Evolutionary conservation across 306 rosid species (phyloP).

Genomic region (Lagenaria siceraria): DNA sequence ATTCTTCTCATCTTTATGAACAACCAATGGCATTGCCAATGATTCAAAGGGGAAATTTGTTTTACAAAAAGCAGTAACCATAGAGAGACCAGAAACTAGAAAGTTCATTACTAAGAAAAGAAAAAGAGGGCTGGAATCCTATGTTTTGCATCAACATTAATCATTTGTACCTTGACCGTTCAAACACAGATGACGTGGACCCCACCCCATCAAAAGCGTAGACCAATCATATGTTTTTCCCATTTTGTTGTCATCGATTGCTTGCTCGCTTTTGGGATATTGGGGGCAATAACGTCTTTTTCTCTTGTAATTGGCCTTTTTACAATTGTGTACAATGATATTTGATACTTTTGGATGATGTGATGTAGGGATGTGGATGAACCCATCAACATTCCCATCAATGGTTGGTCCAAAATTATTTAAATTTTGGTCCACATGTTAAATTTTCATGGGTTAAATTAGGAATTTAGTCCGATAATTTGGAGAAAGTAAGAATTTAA

Average conservation of each 20-base stretch:
- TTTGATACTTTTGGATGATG: background rate
- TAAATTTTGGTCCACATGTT: no score
- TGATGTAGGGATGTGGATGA: background rate
- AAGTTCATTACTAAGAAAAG: background rate
- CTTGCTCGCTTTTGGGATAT: background rate
- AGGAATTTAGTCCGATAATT: no score
- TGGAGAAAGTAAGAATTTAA: no score
- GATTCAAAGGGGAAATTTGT: background rate
- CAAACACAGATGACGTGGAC: constrained; percentile 21
- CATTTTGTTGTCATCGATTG: background rate
- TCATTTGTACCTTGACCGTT: constrained; percentile 87
- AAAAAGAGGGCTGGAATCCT: constrained; percentile 32
- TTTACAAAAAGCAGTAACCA: background rate
- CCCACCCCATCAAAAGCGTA: background rate
- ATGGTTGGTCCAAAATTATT: no score
- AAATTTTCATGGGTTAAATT: no score
- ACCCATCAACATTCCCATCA: background rate
- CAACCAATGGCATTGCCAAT: background rate
- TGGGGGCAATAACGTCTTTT: background rate
- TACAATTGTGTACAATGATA: background rate
- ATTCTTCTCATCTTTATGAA: background rate
- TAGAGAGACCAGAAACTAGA: background rate
- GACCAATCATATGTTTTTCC: constrained; percentile 10
- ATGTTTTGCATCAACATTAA: constrained; percentile 38
- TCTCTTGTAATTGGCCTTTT: background rate